Percentiles rank a stretch among this genome's conserved stretches.
Evolutionary conservation across 352 stramenopile genomes (phyloP).

Genomic region (Globisporangium abappressorium): DNA sequence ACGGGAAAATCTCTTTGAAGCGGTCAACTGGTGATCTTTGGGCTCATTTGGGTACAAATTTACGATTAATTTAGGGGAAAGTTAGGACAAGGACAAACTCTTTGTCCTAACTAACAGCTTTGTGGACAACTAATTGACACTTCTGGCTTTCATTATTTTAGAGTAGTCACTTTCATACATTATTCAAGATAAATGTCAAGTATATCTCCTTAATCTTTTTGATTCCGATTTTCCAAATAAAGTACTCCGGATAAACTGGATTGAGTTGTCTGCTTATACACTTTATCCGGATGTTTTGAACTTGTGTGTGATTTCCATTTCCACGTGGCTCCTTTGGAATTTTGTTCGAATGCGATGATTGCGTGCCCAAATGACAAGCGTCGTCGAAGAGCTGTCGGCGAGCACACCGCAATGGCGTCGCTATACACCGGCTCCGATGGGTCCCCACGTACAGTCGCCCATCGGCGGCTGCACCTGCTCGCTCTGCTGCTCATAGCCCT

Average conservation of each 20-base stretch:
- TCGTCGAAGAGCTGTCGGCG: neutral
- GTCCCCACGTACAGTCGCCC: neutral
- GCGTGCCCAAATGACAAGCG: conserved; percentile 8
- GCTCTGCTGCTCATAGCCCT: neutral
- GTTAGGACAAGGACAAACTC: no score
- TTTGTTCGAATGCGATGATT: conserved; percentile 7
- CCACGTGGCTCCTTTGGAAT: neutral
- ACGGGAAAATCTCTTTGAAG: no score
- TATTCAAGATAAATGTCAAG: neutral
- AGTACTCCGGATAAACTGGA: neutral
- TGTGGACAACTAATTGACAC: no score
- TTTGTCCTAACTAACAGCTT: no score
- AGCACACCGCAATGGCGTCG: conserved; percentile 2
- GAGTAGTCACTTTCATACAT: neutral
- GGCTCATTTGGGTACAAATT: neutral
- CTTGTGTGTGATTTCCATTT: neutral
- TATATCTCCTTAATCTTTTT: neutral
- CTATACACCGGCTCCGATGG: neutral
- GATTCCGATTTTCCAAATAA: neutral
- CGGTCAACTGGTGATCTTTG: no score
- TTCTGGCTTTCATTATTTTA: neutral
- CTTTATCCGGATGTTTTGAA: neutral
- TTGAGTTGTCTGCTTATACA: neutral
- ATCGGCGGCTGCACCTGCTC: neutral
- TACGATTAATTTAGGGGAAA: neutral